Conservation (phyloP, 257 asterid genomes). For the Buddleja alternifolia region DNA sequence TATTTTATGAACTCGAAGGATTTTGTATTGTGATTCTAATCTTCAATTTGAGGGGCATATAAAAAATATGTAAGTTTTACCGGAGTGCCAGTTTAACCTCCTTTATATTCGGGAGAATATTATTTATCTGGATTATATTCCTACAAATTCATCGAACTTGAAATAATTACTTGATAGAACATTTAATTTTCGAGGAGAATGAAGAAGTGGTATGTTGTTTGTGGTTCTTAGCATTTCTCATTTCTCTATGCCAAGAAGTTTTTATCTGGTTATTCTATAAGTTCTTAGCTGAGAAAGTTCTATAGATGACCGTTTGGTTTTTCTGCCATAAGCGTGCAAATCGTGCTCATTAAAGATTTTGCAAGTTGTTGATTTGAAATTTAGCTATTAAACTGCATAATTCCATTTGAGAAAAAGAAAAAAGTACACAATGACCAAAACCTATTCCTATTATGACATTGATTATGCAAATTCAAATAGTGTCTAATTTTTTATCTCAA, state of each 20-base stretch:
- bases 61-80: neutral
- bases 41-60: neutral
- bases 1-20: neutral
- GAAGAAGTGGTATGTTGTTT: neutral
- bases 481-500: conserved; percentile 5
- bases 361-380: conserved; percentile 16
- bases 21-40: neutral
- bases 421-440: no score
- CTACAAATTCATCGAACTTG: neutral
- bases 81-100: neutral
- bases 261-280: neutral
- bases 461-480: neutral
- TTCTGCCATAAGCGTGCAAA: conserved; percentile 10
- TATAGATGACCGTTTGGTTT: neutral
- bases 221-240: neutral
- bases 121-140: neutral
- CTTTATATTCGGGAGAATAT: neutral
- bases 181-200: neutral
- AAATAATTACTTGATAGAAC: neutral
- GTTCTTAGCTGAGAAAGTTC: neutral
- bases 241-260: neutral
- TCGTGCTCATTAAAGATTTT: neutral
- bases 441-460: neutral
- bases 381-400: neutral
- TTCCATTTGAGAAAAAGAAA: conserved; percentile 1